Evolutionary conservation across 306 rosid genomes (phyloP).

Genomic region (Vigna hirtella): DNA sequence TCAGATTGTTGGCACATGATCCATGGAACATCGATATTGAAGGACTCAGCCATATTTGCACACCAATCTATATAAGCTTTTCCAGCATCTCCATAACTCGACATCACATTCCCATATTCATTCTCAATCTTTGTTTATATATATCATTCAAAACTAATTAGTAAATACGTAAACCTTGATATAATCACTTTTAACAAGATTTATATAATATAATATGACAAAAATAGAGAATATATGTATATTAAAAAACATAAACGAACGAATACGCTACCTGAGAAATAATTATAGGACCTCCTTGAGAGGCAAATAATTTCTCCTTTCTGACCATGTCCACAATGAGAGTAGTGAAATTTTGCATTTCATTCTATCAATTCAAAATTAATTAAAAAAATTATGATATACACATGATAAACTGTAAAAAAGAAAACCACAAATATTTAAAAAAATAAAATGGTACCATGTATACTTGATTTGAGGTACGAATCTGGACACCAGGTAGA

Average conservation of each 20-base stretch:
- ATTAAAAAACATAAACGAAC: too few species aligned
- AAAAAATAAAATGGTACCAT: slow-evolving; percentile 45
- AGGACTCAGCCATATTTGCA: slow-evolving; percentile 58
- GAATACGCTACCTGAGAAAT: slow-evolving; percentile 53
- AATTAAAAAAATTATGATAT: too few species aligned
- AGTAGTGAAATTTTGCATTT: slow-evolving; percentile 41
- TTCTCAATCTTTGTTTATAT: slow-evolving; percentile 56
- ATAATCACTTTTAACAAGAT: too few species aligned
- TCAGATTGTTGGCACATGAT: slow-evolving; percentile 63
- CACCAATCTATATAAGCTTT: slow-evolving; percentile 63
- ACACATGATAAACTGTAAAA: too few species aligned
- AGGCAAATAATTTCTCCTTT: slow-evolving; percentile 63
- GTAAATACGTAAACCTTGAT: too few species aligned
- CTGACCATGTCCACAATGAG: slow-evolving; percentile 51
- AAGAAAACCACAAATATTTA: too few species aligned
- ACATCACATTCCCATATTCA: slow-evolving; percentile 62
- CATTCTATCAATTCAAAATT: slow-evolving; percentile 28
- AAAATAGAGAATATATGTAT: too few species aligned
- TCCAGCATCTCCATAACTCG: slow-evolving; percentile 61
- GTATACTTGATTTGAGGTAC: slow-evolving; percentile 56
- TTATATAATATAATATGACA: too few species aligned
- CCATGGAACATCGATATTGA: slow-evolving; percentile 66
- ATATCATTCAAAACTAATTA: not conserved
- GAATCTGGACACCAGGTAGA: slow-evolving; percentile 55
- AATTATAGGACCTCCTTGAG: slow-evolving; percentile 67